phyloP scores from a whole-genome alignment of 768 basidiomycete genomes.

The Holtermannia corniformis region DNA sequence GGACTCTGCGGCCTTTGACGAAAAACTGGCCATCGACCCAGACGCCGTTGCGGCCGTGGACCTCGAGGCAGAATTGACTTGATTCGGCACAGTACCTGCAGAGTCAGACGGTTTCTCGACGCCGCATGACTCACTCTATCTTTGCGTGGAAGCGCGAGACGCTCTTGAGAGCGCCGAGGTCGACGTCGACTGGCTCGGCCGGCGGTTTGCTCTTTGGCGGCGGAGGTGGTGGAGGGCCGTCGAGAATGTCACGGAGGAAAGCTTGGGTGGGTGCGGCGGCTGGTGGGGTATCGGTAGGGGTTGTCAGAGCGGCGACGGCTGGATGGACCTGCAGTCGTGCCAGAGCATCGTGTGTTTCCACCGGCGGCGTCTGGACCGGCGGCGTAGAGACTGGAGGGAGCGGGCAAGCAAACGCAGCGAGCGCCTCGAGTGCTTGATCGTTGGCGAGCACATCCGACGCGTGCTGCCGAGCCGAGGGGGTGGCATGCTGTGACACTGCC shows the following conservation, averaged over 20 bases:
- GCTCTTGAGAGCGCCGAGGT: conserved; percentile 91
- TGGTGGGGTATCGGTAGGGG: not conserved
- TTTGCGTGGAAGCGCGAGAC: conserved; percentile 94
- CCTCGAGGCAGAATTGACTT: conserved; percentile 51
- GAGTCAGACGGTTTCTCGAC: not conserved
- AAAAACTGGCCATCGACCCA: conserved; percentile 98
- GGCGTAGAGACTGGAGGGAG: too few species aligned
- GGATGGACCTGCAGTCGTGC: not conserved
- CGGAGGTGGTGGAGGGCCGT: conserved; percentile 23
- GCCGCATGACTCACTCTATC: conserved; percentile 55
- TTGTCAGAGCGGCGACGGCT: not conserved
- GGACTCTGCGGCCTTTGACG: conserved; percentile 74
- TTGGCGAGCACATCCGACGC: not conserved
- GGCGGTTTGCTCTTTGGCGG: conserved; percentile 11
- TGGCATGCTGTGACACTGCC: not conserved
- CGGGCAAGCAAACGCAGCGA: too few species aligned
- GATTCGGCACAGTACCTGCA: conserved; percentile 26
- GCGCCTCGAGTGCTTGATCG: not conserved
- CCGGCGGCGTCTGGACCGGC: not conserved
- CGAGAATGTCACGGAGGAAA: not conserved
- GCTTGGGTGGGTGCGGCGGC: not conserved
- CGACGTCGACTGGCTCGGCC: conserved; percentile 46
- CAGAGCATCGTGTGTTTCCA: not conserved
- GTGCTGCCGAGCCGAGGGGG: not conserved
- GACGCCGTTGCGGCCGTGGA: conserved; percentile 92